Evolutionary conservation across 441 rosid species (phyloP).

Genomic region (Brassica balearica): DNA sequence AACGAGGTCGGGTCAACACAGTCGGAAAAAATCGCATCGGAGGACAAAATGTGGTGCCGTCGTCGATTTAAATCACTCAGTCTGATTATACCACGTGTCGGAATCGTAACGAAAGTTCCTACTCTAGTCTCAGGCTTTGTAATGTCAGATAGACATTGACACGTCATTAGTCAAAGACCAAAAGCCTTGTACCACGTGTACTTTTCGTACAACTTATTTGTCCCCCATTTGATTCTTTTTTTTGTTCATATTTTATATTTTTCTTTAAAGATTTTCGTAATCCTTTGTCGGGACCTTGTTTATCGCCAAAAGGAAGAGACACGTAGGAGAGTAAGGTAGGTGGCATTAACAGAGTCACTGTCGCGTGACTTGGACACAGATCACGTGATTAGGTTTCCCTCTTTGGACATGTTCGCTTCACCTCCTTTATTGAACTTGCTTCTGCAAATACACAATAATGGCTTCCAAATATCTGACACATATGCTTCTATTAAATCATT

Average conservation of each 20-base stretch:
- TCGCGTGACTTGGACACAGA: constrained; percentile 41
- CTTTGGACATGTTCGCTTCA: constrained; percentile 37
- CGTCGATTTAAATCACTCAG: background rate
- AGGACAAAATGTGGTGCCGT: background rate
- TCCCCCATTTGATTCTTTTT: constrained; percentile 10
- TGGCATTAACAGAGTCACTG: background rate
- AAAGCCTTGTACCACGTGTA: constrained; percentile 44
- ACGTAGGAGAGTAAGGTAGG: constrained; percentile 20
- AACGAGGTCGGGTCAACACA: constrained; percentile 14
- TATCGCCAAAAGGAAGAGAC: constrained; percentile 22
- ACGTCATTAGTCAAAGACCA: constrained; percentile 45
- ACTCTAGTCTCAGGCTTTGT: background rate
- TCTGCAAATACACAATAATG: constrained; percentile 30
- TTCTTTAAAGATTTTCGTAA: background rate
- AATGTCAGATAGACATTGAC: constrained; percentile 26
- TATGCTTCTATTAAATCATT: too few species aligned
- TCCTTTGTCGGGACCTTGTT: constrained; percentile 23
- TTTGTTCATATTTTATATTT: background rate
- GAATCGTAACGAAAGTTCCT: constrained; percentile 2
- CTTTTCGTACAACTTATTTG: constrained; percentile 37
- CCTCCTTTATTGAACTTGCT: constrained; percentile 31
- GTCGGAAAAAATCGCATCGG: background rate
- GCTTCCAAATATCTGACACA: background rate
- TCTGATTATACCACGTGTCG: constrained; percentile 11
- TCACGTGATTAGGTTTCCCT: constrained; percentile 42